Conservation (phyloP, 1,284 basidiomycete genomes). For the Chiua sp. region DNA sequence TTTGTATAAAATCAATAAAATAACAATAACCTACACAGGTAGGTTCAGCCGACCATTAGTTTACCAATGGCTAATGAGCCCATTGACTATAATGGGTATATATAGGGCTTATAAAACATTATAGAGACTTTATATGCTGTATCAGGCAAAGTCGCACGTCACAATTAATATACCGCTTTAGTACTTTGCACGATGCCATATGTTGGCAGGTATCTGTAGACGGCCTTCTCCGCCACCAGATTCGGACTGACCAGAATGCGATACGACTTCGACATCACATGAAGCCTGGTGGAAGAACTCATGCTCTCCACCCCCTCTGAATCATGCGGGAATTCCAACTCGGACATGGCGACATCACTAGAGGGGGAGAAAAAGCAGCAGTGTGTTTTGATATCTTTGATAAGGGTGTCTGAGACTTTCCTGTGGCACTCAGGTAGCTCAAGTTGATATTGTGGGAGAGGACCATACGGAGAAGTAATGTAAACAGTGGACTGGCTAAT, state of each 20-base stretch:
- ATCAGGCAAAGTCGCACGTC: no score
- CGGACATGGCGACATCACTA: conserved; percentile 62
- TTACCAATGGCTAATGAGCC: no score
- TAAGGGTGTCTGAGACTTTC: conserved; percentile 76
- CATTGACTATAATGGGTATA: no score
- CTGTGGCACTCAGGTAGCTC: conserved; percentile 69
- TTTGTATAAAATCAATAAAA: no score
- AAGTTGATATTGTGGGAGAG: conserved; percentile 68
- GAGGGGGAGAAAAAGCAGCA: conserved; percentile 76
- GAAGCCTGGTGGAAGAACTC: conserved; percentile 53
- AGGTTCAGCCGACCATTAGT: no score
- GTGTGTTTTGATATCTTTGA: conserved; percentile 85
- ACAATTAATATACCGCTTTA: no score
- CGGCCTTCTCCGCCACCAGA: conserved; percentile 48
- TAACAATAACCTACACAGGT: no score
- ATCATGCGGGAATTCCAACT: conserved; percentile 66
- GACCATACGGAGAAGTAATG: conserved; percentile 77
- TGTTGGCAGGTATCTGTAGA: conserved; percentile 64
- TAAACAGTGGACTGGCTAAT: conserved; percentile 77
- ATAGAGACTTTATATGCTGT: no score
- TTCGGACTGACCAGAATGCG: conserved; percentile 39
- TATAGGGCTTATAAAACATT: no score
- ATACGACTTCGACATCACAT: conserved; percentile 63
- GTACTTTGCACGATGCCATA: no score
- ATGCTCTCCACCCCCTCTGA: conserved; percentile 56